Evolutionary conservation across 306 rosid genomes (phyloP).

Genomic region (Prunus mira): DNA sequence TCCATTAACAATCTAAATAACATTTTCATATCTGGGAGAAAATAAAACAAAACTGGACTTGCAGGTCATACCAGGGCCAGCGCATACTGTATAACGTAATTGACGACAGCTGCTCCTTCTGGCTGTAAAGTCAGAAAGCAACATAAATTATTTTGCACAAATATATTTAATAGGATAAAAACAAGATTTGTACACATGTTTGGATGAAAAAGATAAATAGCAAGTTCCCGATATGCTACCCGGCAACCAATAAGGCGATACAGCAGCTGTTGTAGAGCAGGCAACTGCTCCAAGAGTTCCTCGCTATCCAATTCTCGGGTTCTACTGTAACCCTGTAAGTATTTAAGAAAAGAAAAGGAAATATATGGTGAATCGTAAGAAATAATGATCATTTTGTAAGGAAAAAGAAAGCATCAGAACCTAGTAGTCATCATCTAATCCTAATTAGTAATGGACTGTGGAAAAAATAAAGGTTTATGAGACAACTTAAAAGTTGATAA

Average conservation of each 20-base stretch:
- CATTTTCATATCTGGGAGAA: background rate
- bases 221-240: conserved; percentile 41
- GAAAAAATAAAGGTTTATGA: background rate
- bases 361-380: background rate
- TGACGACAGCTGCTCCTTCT: conserved; percentile 87
- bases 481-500: background rate
- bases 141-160: conserved; percentile 9
- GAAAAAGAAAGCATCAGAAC: background rate
- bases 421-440: background rate
- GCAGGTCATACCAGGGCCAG: conserved; percentile 77
- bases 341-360: conserved; percentile 6
- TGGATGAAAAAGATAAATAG: background rate
- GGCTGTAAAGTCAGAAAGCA: conserved; percentile 64
- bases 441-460: background rate
- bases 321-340: conserved; percentile 79
- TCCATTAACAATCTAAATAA: background rate
- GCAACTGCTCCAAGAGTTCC: conserved; percentile 89
- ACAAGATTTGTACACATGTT: background rate
- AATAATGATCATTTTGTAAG: background rate
- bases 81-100: conserved; percentile 95
- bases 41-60: conserved; percentile 1
- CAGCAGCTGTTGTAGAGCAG: conserved; percentile 90
- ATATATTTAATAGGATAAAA: background rate
- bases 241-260: conserved; percentile 88
- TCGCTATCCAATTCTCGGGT: conserved; percentile 96